These are phyloP conservation scores for Suillus americanus DNA, from an alignment of 768 basidiomycete species.

Conservation along the genomic window DNA sequence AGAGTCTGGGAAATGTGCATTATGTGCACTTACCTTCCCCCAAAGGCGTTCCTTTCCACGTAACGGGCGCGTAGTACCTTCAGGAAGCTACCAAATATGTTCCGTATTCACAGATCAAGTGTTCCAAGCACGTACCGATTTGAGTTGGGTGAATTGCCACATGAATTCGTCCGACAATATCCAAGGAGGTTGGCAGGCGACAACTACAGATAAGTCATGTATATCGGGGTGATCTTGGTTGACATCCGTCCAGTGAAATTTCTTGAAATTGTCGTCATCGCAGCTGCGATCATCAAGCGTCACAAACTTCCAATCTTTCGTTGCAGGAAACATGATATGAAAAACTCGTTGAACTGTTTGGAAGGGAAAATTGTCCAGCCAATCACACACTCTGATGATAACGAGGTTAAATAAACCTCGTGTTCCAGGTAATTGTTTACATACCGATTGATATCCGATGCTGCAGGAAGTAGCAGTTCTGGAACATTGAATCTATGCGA, in stretches of 20 bases:
- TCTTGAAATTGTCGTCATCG: slow-evolving; percentile 43
- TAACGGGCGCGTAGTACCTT: slow-evolving; percentile 37
- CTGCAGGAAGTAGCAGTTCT: slow-evolving; percentile 26
- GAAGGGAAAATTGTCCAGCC: slow-evolving; percentile 34
- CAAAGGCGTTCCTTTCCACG: slow-evolving; percentile 54
- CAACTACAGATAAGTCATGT: slow-evolving; percentile 38
- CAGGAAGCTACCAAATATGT: slow-evolving; percentile 24
- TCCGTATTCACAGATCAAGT: background rate
- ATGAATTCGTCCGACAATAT: slow-evolving; percentile 54
- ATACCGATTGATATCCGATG: slow-evolving; percentile 33
- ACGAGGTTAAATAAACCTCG: background rate
- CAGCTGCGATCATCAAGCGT: slow-evolving; percentile 31
- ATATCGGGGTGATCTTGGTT: slow-evolving; percentile 24
- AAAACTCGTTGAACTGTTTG: slow-evolving; percentile 36
- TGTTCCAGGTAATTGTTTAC: background rate
- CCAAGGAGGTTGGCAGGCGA: slow-evolving; percentile 65
- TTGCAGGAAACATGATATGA: slow-evolving; percentile 45
- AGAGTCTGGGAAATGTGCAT: background rate
- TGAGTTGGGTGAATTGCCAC: slow-evolving; percentile 47
- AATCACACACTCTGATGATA: slow-evolving; percentile 25
- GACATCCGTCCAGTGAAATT: slow-evolving; percentile 43
- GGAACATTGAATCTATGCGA: slow-evolving; percentile 27
- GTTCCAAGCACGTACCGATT: slow-evolving; percentile 17
- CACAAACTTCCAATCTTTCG: slow-evolving; percentile 43
- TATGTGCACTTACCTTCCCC: slow-evolving; percentile 49